These are phyloP conservation scores for Alternaria hordeiaustralica DNA, from an alignment of 2,329 filamentous ascomycete species.

Conservation along the genomic window DNA sequence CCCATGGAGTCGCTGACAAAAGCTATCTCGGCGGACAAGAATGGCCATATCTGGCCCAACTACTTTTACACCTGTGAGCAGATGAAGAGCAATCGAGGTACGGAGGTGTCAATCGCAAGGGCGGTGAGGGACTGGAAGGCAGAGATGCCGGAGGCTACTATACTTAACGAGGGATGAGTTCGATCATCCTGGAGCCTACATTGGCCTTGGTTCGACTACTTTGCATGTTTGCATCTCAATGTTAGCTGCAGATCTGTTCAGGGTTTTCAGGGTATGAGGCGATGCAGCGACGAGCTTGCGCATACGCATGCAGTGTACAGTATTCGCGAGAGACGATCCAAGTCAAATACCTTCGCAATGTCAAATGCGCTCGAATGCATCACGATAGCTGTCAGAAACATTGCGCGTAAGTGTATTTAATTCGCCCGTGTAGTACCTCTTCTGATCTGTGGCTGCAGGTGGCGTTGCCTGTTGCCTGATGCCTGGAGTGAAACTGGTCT, in stretches of 20 bases:
- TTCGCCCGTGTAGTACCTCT: not conserved
- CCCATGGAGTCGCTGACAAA: not conserved
- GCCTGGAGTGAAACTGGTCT: not conserved
- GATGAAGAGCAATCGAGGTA: not conserved
- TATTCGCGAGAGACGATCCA: not conserved
- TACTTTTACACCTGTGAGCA: not conserved
- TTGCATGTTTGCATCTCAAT: not conserved
- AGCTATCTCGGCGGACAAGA: not conserved
- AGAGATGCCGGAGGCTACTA: not conserved
- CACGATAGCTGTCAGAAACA: not conserved
- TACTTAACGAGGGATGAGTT: not conserved
- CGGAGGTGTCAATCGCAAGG: not conserved
- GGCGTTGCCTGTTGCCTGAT: not conserved
- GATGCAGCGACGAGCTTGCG: not conserved
- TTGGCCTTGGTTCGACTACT: not conserved
- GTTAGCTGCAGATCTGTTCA: not conserved
- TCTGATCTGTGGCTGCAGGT: not conserved
- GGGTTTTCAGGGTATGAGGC: not conserved
- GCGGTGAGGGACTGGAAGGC: not conserved
- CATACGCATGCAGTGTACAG: not conserved
- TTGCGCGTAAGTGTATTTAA: not conserved
- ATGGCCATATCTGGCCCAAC: not conserved
- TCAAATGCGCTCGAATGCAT: not conserved
- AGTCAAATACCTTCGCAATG: not conserved
- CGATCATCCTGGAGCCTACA: not conserved